These are phyloP conservation scores for Nidula microcarpa DNA, from an alignment of 768 basidiomycete species.

Conservation along the genomic window DNA sequence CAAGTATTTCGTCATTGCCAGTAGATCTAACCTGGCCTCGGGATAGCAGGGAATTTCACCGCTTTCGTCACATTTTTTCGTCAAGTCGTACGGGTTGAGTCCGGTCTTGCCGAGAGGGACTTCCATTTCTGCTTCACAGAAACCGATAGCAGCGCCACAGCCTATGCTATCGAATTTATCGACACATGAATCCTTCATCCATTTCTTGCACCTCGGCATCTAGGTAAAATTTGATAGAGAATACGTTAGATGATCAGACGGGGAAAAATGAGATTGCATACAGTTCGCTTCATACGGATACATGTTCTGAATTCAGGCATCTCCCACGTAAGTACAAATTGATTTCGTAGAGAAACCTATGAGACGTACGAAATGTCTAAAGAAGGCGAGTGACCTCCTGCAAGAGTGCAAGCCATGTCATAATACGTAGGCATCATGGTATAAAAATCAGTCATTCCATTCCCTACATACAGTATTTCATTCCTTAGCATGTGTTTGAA, in stretches of 20 bases:
- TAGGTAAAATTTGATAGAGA: conserved; percentile 13
- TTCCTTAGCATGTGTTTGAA: not conserved
- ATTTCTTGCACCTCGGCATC: conserved; percentile 63
- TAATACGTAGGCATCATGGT: conserved; percentile 36
- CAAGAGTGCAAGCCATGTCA: conserved; percentile 54
- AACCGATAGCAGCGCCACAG: conserved; percentile 58
- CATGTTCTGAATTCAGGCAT: conserved; percentile 28
- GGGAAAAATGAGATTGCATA: conserved; percentile 20
- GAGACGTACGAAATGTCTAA: conserved; percentile 36
- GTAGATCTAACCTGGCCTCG: conserved; percentile 29
- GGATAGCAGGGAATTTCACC: conserved; percentile 56
- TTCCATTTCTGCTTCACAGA: conserved; percentile 56
- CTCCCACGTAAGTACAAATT: too few relatives aligned
- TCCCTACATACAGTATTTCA: conserved; percentile 33
- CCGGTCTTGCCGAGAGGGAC: conserved; percentile 17
- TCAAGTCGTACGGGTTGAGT: conserved; percentile 68
- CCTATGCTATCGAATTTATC: conserved; percentile 61
- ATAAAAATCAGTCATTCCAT: conserved; percentile 59
- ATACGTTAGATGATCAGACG: too few relatives aligned
- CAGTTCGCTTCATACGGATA: conserved; percentile 57
- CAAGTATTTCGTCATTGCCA: not conserved
- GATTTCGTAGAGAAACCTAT: too few relatives aligned
- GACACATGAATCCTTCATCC: conserved; percentile 53
- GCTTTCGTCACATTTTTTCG: conserved; percentile 47
- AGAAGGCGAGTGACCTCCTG: conserved; percentile 43